Conservation (phyloP, 331 rosid genomes). For the Cydonia oblonga region DNA sequence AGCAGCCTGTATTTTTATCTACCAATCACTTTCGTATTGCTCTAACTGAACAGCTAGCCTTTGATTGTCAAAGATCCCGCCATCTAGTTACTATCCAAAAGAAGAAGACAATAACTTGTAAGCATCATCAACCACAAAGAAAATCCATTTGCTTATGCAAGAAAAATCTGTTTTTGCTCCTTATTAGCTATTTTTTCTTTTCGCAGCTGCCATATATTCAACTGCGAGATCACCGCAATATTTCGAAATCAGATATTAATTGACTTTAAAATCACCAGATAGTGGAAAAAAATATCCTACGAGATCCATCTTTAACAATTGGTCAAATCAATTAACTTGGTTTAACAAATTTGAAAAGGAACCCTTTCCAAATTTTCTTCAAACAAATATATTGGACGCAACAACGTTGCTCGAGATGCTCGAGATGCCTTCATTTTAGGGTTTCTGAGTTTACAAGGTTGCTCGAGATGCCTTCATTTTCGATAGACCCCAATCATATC, state of each 20-base stretch:
- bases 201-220: neutral
- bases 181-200: neutral
- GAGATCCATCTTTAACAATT: neutral
- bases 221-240: neutral
- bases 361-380: neutral
- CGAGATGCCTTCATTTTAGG: neutral
- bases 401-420: neutral
- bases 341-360: neutral
- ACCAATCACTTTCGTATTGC: too few species aligned
- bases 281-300: neutral
- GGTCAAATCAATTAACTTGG: neutral
- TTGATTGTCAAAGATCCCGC: neutral
- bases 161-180: neutral
- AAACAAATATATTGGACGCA: neutral
- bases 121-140: neutral
- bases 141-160: neutral
- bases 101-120: neutral
- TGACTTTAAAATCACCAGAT: neutral
- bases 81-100: neutral
- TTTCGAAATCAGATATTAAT: neutral
- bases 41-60: neutral
- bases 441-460: neutral
- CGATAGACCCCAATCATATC: too few species aligned
- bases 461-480: neutral
- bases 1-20: too few species aligned